These are phyloP conservation scores for Cafeteria roenbergensis DNA, from an alignment of 108 stramenopile genomes.

Conservation along the genomic window DNA sequence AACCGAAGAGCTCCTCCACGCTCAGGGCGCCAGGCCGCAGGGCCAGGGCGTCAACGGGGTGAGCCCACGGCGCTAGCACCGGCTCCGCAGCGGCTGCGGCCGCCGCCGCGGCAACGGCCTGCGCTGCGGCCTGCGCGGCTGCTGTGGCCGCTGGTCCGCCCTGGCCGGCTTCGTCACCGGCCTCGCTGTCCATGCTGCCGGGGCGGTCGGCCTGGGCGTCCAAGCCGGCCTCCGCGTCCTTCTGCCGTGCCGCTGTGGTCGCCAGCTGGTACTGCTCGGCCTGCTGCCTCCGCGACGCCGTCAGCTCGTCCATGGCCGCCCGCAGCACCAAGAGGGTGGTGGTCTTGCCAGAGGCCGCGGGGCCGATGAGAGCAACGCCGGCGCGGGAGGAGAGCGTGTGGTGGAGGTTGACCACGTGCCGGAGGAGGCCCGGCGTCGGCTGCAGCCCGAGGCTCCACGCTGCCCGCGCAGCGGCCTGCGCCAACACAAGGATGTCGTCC, in stretches of 20 bases:
- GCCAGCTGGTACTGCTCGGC: too few species aligned
- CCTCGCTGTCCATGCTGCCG: too few species aligned
- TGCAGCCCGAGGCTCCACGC: slow-evolving; percentile 27
- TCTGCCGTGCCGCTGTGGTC: too few species aligned
- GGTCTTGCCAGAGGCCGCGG: slow-evolving; percentile 51
- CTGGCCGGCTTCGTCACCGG: too few species aligned
- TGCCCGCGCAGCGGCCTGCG: slow-evolving; percentile 27
- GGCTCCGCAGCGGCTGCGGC: too few species aligned
- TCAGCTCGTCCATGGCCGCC: slow-evolving; percentile 2
- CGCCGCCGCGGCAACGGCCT: too few species aligned
- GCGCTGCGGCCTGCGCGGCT: too few species aligned
- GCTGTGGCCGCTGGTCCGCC: too few species aligned
- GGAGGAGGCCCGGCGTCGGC: slow-evolving; percentile 28
- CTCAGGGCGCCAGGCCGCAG: neutral
- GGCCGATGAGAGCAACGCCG: slow-evolving; percentile 52
- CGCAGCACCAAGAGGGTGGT: slow-evolving; percentile 40
- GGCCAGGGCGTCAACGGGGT: neutral
- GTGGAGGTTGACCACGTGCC: slow-evolving; percentile 45
- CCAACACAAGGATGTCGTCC: slow-evolving; percentile 35
- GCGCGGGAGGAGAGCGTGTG: slow-evolving; percentile 52
- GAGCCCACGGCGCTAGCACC: too few species aligned
- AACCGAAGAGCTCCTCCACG: neutral
- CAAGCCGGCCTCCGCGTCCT: too few species aligned
- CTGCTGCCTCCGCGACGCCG: too few species aligned
- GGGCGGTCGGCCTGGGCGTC: too few species aligned